Evolutionary conservation across 2,329 filamentous ascomycete species (phyloP), one percentile per base, ranked within the genome.

Genomic region (Ambrosiella cleistominuta): DNA sequence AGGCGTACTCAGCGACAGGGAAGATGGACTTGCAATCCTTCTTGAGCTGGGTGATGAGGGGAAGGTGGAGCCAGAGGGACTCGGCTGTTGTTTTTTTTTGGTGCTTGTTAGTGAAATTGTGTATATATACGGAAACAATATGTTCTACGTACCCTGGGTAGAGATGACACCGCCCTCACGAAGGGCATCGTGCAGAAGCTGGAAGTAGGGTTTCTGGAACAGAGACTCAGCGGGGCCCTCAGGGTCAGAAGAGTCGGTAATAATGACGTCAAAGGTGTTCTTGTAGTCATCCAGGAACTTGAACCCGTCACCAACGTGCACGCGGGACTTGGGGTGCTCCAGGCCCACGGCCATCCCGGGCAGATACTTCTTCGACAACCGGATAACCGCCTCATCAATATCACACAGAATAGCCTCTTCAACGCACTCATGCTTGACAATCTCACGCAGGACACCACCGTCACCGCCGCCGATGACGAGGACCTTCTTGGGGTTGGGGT

Each of bases 131-230:
- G 4, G 47, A 15, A 17, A 49, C 17, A 54, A 38, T n/a, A 17
- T 81, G 89, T 95, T 88, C 95, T n/a, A 54, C 56, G 19, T 58
- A 98, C 93, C 93, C 96, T 98, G 93, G 70, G 93, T 98, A 74
- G 89, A 91, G 75, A 98, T 97, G 70, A 98, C 89, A 77, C 93
- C 93, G 74, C 90, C 91, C 68, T 95, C 88, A 65, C 87, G 83
- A 66, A 97, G 83, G 66, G 93, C 93, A 68, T 84, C 86, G 71
- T 85, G 79, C 62, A 98, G 81, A 65, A 98, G 83, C 79, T 96
- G 79, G 74, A 97, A 98, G 81, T 98, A 98, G 62, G 89, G 85
- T 80, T 96, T 96, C 81, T 97, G 82, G 85, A 98, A 98, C 64
- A 98, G 81, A 67, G 81, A 85, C 81, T 97, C 90, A 65, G 93